Percentiles rank a stretch among this genome's conserved stretches.
phyloP scores from a whole-genome alignment of 2,329 filamentous ascomycete genomes.

The Colletotrichum salicis region DNA sequence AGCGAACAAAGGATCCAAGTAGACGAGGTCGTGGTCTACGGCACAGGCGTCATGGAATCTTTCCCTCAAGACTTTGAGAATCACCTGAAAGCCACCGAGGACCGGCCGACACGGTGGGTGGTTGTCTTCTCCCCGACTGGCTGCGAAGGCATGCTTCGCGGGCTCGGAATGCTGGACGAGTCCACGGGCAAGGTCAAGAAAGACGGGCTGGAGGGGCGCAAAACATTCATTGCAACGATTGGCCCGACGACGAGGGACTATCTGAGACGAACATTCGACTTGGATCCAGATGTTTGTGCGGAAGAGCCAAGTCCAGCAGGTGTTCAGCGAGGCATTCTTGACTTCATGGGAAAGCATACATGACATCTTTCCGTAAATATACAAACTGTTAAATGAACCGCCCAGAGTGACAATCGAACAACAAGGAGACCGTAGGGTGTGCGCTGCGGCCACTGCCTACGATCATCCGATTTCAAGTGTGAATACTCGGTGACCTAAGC shows the following conservation, averaged over 20 bases:
- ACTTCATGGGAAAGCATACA: conserved; percentile 46
- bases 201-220: conserved; percentile 43
- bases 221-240: conserved; percentile 83
- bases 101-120: conserved; percentile 69
- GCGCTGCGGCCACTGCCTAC: too few relatives aligned
- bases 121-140: conserved; percentile 79
- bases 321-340: conserved; percentile 73
- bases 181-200: conserved; percentile 52
- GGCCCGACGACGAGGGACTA: conserved; percentile 90
- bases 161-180: conserved; percentile 62
- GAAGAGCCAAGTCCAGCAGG: conserved; percentile 85
- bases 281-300: conserved; percentile 82
- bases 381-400: background rate
- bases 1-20: conserved; percentile 68
- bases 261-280: conserved; percentile 71
- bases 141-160: conserved; percentile 68
- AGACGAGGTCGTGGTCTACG: conserved; percentile 85
- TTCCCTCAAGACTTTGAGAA: conserved; percentile 76
- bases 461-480: too few relatives aligned
- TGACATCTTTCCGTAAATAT: background rate
- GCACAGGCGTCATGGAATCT: conserved; percentile 82
- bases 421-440: too few relatives aligned
- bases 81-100: conserved; percentile 58
- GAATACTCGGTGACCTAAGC: too few relatives aligned
- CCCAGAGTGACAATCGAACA: background rate